Conservation (phyloP, 2,329 filamentous ascomycete genomes). For the Juglanconis oblonga region DNA sequence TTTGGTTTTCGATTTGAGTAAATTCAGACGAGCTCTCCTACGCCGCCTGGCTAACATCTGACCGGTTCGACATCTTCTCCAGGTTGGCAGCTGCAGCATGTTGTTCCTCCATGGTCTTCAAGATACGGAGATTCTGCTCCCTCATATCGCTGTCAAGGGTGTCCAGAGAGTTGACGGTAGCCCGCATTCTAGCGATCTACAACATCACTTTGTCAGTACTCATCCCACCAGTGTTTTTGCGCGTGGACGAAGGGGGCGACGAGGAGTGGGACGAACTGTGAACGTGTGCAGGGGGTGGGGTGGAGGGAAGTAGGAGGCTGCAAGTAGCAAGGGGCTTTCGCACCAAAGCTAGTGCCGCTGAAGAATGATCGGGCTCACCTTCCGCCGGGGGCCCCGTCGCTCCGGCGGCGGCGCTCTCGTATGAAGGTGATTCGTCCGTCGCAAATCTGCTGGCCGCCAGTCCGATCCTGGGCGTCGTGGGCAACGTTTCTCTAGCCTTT, state of each 20-base stretch:
- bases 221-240: slow-evolving; percentile 3
- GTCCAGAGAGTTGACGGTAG: slow-evolving; percentile 15
- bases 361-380: slow-evolving; percentile 63
- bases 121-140: slow-evolving; percentile 16
- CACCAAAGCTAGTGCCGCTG: slow-evolving; percentile 66
- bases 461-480: slow-evolving; percentile 42
- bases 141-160: slow-evolving; percentile 18
- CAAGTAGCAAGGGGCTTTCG: slow-evolving; percentile 49
- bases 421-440: slow-evolving; percentile 21
- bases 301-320: slow-evolving; percentile 24
- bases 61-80: neutral
- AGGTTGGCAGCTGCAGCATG: slow-evolving; percentile 9
- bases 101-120: slow-evolving; percentile 16
- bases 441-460: slow-evolving; percentile 56
- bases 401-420: slow-evolving; percentile 27
- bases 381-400: slow-evolving; percentile 38
- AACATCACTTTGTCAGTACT: slow-evolving; percentile 13
- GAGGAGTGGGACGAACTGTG: slow-evolving; percentile 8
- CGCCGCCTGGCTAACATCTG: slow-evolving; percentile 14
- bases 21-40: neutral
- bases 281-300: slow-evolving; percentile 16
- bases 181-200: slow-evolving; percentile 19
- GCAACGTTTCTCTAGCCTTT: slow-evolving; percentile 43
- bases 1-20: neutral
- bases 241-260: neutral